Percentiles rank a stretch among this genome's conserved stretches.
Evolutionary conservation across 2,329 filamentous ascomycete species (phyloP).

Genomic region (Penicillium sp.): DNA sequence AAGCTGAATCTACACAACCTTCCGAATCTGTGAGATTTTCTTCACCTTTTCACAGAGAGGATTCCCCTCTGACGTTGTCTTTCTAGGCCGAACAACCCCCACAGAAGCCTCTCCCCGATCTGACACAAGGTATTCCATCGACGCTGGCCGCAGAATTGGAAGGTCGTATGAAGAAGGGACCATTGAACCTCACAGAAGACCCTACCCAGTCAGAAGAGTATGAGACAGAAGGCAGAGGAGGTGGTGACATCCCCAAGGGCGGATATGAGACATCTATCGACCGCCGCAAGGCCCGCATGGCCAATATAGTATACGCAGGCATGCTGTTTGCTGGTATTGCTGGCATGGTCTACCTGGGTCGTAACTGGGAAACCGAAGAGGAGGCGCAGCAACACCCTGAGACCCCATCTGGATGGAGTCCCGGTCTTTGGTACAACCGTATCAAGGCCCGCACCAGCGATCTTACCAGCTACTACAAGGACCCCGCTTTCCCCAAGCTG

Average conservation of each 20-base stretch:
- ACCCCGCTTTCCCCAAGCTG: slow-evolving; percentile 91
- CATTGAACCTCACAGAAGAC: slow-evolving; percentile 54
- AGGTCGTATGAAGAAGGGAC: slow-evolving; percentile 38
- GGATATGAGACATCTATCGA: slow-evolving; percentile 91
- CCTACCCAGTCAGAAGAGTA: slow-evolving; percentile 43
- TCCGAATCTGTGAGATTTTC: slow-evolving; percentile 24
- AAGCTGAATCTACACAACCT: slow-evolving; percentile 30
- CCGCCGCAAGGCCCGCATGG: slow-evolving; percentile 70
- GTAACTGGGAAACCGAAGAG: slow-evolving; percentile 76
- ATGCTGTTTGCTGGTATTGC: slow-evolving; percentile 56
- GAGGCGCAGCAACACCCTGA: slow-evolving; percentile 69
- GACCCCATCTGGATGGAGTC: slow-evolving; percentile 75
- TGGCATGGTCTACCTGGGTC: slow-evolving; percentile 71
- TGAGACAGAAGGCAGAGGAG: slow-evolving; percentile 50
- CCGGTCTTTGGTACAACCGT: slow-evolving; percentile 75
- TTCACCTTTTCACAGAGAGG: background rate
- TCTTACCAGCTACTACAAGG: slow-evolving; percentile 87
- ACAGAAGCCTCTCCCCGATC: slow-evolving; percentile 73
- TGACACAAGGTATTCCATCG: slow-evolving; percentile 92
- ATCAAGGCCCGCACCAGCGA: slow-evolving; percentile 70
- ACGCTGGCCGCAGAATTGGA: slow-evolving; percentile 76
- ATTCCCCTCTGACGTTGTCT: slow-evolving; percentile 7
- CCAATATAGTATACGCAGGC: slow-evolving; percentile 68
- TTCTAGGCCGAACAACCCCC: slow-evolving; percentile 40
- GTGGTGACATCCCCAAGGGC: slow-evolving; percentile 66